Evolutionary conservation across 2,329 filamentous ascomycete genomes (phyloP).

Genomic region (Ophiostoma populinum): DNA sequence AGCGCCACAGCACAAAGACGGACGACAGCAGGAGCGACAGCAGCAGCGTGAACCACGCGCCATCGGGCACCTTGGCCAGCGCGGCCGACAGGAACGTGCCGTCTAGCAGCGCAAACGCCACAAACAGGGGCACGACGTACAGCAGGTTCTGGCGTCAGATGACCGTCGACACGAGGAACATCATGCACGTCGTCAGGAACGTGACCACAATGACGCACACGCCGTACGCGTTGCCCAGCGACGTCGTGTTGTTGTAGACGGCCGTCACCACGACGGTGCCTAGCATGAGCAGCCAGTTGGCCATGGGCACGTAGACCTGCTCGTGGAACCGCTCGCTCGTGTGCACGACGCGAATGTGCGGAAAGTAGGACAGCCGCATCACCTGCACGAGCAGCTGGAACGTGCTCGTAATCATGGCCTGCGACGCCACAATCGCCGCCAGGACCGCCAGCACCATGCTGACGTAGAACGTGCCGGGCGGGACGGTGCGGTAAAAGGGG

Average conservation of each 20-base stretch:
- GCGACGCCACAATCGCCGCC: conserved; percentile 58
- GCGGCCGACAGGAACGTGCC: conserved; percentile 53
- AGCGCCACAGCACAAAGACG: conserved; percentile 61
- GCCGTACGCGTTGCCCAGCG: conserved; percentile 58
- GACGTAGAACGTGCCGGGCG: conserved; percentile 49
- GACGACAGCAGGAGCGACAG: conserved; percentile 43
- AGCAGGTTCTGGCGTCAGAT: conserved; percentile 52
- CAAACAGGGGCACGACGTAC: conserved; percentile 42
- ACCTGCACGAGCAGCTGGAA: conserved; percentile 56
- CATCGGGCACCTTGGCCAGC: conserved; percentile 54
- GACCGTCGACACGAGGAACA: conserved; percentile 52
- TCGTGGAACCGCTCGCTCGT: conserved; percentile 54
- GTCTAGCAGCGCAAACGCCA: conserved; percentile 49
- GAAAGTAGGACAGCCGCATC: conserved; percentile 56
- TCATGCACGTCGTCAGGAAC: conserved; percentile 61
- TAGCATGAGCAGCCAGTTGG: conserved; percentile 63
- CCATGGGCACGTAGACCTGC: conserved; percentile 59
- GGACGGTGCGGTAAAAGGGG: conserved; percentile 56
- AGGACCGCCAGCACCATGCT: conserved; percentile 49
- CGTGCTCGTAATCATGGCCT: conserved; percentile 61
- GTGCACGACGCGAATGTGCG: conserved; percentile 56
- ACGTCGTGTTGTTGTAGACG: conserved; percentile 57
- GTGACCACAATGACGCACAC: conserved; percentile 69
- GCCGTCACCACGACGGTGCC: conserved; percentile 59
- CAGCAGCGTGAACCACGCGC: conserved; percentile 62